Conservation (phyloP, 2,329 filamentous ascomycete species). For the Venturia pyrina region DNA sequence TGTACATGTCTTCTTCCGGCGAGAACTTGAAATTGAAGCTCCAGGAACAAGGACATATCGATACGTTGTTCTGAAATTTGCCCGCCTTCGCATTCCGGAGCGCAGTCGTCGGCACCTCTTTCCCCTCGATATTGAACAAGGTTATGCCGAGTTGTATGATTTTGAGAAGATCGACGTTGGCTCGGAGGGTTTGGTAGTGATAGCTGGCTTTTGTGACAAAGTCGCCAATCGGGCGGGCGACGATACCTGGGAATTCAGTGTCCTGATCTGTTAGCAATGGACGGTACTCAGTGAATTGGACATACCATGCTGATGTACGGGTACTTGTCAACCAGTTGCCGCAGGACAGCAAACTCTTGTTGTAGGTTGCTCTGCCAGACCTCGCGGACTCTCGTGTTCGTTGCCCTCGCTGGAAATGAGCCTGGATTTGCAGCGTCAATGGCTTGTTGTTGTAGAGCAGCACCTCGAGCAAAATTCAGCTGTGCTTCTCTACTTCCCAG, state of each 20-base stretch:
- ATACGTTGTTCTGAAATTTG: conserved; percentile 35
- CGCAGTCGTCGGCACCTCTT: conserved; percentile 66
- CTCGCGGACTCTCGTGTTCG: conserved; percentile 76
- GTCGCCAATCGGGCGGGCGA: conserved; percentile 86
- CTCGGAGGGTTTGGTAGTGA: conserved; percentile 94
- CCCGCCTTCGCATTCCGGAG: conserved; percentile 32
- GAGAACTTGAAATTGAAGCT: conserved; percentile 99
- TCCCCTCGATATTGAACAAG: conserved; percentile 82
- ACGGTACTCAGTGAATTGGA: conserved; percentile 7
- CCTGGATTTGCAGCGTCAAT: conserved; percentile 28
- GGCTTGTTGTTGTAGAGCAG: conserved; percentile 39
- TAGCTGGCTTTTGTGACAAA: conserved; percentile 96
- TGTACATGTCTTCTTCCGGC: conserved; percentile 93
- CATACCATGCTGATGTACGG: conserved; percentile 96
- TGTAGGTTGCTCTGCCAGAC: conserved; percentile 90
- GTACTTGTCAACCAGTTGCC: conserved; percentile 79
- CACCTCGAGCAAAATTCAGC: conserved; percentile 76
- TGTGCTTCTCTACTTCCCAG: conserved; percentile 80
- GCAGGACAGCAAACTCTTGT: conserved; percentile 78
- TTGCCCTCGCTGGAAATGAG: conserved; percentile 17
- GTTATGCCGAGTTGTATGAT: conserved; percentile 96
- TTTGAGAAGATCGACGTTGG: conserved; percentile 94
- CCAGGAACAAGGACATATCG: conserved; percentile 81
- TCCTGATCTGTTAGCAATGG: conserved; percentile 47
- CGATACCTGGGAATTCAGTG: conserved; percentile 96